A percentile compares a stretch with the other conserved stretches of the same genome.
phyloP scores from a whole-genome alignment of 1,284 basidiomycete genomes.

The Tremellales sp. region DNA sequence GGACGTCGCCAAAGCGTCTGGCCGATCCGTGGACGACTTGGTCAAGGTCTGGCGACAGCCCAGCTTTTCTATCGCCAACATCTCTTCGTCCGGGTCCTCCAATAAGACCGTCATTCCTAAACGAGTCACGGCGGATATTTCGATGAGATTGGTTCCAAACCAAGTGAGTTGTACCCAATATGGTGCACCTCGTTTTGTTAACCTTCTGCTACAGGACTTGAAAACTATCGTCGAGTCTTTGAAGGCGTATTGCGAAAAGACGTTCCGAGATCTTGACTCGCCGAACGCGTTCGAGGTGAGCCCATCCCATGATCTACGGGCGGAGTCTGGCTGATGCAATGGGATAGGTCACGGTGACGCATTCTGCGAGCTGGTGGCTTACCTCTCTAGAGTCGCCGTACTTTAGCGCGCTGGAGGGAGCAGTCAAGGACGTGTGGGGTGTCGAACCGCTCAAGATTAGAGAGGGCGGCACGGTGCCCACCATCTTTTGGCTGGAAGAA shows the following conservation, averaged over 20 bases:
- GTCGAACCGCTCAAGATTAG: constrained; percentile 78
- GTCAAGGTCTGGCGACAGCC: constrained; percentile 66
- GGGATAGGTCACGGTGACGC: constrained; percentile 67
- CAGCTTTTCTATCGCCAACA: constrained; percentile 45
- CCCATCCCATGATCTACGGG: constrained; percentile 4
- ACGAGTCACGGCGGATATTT: constrained; percentile 72
- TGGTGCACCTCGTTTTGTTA: too few relatives aligned
- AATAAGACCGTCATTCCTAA: constrained; percentile 76
- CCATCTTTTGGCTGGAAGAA: constrained; percentile 87
- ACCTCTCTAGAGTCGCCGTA: constrained; percentile 76
- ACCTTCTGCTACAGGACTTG: constrained; percentile 58
- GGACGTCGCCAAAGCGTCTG: constrained; percentile 61
- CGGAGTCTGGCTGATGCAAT: background rate
- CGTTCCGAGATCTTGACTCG: constrained; percentile 63
- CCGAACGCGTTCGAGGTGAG: constrained; percentile 68
- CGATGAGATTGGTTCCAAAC: constrained; percentile 88
- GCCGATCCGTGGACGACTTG: constrained; percentile 62
- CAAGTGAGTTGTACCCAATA: constrained; percentile 43
- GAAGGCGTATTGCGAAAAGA: constrained; percentile 57
- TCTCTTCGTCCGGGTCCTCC: constrained; percentile 32
- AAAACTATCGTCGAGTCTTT: constrained; percentile 64
- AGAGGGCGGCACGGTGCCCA: constrained; percentile 87
- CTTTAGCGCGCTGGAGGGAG: constrained; percentile 75
- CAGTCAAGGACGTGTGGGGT: constrained; percentile 81
- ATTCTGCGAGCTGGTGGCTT: constrained; percentile 94